Conservation (phyloP, 306 rosid species). For the Mucuna pruriens region DNA sequence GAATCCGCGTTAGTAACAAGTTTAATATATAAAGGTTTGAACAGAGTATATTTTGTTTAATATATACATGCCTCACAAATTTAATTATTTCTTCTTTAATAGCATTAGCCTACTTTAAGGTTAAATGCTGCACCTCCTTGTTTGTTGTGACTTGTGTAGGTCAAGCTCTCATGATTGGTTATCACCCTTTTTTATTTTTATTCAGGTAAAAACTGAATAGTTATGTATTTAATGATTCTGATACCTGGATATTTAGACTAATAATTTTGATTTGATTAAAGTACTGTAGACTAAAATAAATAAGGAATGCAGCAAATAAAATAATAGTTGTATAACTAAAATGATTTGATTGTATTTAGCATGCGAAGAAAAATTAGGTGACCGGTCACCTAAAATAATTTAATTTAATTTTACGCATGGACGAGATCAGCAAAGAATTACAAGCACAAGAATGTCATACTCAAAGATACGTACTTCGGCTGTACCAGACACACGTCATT, state of each 20-base stretch:
- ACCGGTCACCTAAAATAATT: slow-evolving; percentile 35
- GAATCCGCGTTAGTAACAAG: no score
- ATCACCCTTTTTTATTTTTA: background rate
- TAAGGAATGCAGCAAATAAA: background rate
- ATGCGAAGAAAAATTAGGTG: slow-evolving; percentile 61
- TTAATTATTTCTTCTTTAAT: no score
- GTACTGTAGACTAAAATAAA: background rate
- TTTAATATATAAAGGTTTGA: background rate
- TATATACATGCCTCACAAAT: no score
- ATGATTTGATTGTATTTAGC: slow-evolving; percentile 52
- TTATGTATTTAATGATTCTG: background rate
- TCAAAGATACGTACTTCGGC: slow-evolving; percentile 38
- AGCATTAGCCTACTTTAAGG: no score
- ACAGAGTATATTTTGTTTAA: background rate
- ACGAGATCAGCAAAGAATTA: background rate
- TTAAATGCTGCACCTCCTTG: background rate
- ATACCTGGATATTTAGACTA: background rate
- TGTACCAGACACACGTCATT: background rate
- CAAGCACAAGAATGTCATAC: slow-evolving; percentile 32
- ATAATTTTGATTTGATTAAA: slow-evolving; percentile 16
- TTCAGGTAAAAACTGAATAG: background rate
- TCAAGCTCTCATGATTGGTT: slow-evolving; percentile 8
- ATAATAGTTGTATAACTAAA: background rate
- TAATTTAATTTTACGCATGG: background rate
- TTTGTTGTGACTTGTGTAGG: background rate